Conservation (phyloP, 768 basidiomycete species). For the Gymnopilus dilepis region DNA sequence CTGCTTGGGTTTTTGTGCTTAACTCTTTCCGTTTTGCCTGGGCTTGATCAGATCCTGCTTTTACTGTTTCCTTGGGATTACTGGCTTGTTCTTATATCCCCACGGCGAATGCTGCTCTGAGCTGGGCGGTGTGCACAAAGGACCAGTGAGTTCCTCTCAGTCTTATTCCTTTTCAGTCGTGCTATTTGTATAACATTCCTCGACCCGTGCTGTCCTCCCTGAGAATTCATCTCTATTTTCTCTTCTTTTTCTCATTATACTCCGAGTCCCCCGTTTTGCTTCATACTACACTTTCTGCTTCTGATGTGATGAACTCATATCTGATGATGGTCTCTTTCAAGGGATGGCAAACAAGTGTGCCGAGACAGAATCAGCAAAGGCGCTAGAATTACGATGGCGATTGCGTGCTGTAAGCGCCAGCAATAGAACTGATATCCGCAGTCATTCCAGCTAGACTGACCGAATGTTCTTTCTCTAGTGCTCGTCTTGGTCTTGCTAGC, state of each 20-base stretch:
- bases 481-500: slow-evolving; percentile 25
- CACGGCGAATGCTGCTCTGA: slow-evolving; percentile 28
- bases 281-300: not conserved
- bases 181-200: not conserved
- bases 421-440: not conserved
- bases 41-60: slow-evolving; percentile 21
- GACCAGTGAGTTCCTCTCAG: slow-evolving; percentile 26
- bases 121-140: slow-evolving; percentile 30
- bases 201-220: not conserved
- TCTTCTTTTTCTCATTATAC: not conserved
- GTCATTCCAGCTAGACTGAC: not conserved
- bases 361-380: slow-evolving; percentile 23
- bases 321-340: slow-evolving; percentile 5
- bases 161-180: not conserved
- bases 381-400: slow-evolving; percentile 28
- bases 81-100: slow-evolving; percentile 28
- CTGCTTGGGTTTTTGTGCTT: not conserved
- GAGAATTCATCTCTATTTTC: not conserved
- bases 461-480: slow-evolving; percentile 19
- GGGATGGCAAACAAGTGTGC: slow-evolving; percentile 24
- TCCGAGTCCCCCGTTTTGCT: not conserved
- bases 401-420: slow-evolving; percentile 24
- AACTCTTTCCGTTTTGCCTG: not conserved
- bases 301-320: not conserved
- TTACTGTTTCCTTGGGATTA: slow-evolving; percentile 20